These are phyloP conservation scores for Nadsonia commutata DNA, from an alignment of 1,139 yeast genomes.

Conservation along the genomic window DNA sequence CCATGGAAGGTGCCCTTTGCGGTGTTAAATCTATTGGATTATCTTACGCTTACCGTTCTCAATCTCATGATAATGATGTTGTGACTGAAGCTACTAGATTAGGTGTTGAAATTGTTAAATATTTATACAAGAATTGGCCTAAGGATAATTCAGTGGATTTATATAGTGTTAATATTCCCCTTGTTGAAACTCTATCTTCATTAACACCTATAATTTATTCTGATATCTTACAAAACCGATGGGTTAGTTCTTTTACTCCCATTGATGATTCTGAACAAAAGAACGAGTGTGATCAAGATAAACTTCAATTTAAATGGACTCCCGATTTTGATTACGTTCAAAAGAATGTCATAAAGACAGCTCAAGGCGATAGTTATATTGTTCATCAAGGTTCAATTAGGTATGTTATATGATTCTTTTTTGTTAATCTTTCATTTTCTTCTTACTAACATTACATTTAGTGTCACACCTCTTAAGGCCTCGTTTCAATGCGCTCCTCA, in stretches of 20 bases:
- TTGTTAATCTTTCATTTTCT: constrained; percentile 4
- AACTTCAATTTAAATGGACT: constrained; percentile 49
- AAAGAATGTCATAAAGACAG: constrained; percentile 38
- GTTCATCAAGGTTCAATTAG: constrained; percentile 27
- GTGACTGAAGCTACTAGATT: constrained; percentile 54
- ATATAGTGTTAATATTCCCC: constrained; percentile 75
- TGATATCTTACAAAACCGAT: constrained; percentile 62
- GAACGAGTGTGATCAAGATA: constrained; percentile 9
- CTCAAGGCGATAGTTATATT: constrained; percentile 32
- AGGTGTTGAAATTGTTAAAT: constrained; percentile 45
- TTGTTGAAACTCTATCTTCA: constrained; percentile 36
- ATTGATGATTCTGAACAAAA: constrained; percentile 8
- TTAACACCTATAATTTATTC: constrained; percentile 54
- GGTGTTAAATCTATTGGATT: constrained; percentile 66
- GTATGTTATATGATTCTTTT: constrained; percentile 13
- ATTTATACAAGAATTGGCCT: constrained; percentile 46
- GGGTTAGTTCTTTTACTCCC: constrained; percentile 49
- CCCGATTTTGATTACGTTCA: constrained; percentile 70
- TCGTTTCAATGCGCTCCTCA: constrained; percentile 24
- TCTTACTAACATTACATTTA: constrained; percentile 14
- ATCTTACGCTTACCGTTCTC: constrained; percentile 58
- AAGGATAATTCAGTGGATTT: constrained; percentile 37
- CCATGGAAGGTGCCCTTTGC: constrained; percentile 83
- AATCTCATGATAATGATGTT: constrained; percentile 37
- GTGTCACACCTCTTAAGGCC: constrained; percentile 79